phyloP scores from a whole-genome alignment of 2,329 filamentous ascomycete genomes.

The Metarhizium anisopliae region DNA sequence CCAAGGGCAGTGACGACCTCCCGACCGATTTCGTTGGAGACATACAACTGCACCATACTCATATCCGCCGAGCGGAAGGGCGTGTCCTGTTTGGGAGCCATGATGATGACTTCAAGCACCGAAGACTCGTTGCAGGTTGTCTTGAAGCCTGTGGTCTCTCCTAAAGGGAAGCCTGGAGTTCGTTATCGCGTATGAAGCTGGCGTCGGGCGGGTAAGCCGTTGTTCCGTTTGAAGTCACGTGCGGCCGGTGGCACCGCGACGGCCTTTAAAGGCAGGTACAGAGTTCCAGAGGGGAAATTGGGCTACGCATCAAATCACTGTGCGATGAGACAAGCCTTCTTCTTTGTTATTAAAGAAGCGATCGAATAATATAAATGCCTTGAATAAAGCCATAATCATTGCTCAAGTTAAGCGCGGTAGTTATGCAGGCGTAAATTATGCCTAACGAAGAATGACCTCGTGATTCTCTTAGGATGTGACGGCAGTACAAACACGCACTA shows the following conservation, averaged over 20 bases:
- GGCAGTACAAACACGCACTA: too few species aligned
- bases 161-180: constrained; percentile 15
- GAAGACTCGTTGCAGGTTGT: constrained; percentile 18
- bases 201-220: constrained; percentile 12
- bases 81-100: constrained; percentile 70
- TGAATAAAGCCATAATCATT: too few species aligned
- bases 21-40: constrained; percentile 95
- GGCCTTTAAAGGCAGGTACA: not conserved
- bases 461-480: too few species aligned
- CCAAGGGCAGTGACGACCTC: constrained; percentile 95
- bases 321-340: too few species aligned
- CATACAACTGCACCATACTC: constrained; percentile 99
- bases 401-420: too few species aligned
- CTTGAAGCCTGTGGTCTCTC: constrained; percentile 16
- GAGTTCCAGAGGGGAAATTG: too few species aligned
- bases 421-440: too few species aligned
- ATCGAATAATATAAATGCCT: too few species aligned
- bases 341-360: too few species aligned
- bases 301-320: too few species aligned
- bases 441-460: too few species aligned
- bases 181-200: constrained; percentile 16
- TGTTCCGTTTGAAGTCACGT: constrained; percentile 21
- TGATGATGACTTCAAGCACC: constrained; percentile 28
- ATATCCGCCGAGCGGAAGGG: constrained; percentile 99
- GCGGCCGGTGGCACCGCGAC: constrained; percentile 1